Evolutionary conservation across 2,329 filamentous ascomycete species (phyloP), one percentile per base, ranked within the genome.

Genomic region (Chaetomiaceae sp.): DNA sequence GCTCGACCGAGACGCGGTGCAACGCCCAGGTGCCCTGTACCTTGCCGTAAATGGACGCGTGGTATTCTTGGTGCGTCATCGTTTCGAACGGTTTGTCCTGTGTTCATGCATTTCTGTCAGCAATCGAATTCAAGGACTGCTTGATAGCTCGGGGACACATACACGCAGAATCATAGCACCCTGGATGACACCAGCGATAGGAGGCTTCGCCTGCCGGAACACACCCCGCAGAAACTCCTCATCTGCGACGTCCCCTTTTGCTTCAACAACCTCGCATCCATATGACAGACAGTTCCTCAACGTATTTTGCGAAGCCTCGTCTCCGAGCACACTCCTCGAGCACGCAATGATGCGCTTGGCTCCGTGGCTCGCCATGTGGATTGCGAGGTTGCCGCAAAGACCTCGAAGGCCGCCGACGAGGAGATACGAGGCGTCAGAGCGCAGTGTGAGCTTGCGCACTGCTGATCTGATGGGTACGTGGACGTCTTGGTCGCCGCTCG

Each of bases 351-450:
- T 48, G n/a, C 68, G 57, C 2, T 55, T 56, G 0, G 69, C 70
- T 0, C 70, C 69, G 3, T 61, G 54, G 3, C 41, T 48, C 0
- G 66, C 66, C 39, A 72, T 53, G 39, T 66, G 62, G 0, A 65
- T 44, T 0, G 68, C 67, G 0, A 71, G 23, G 34, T 52, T 65
- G 1, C 66, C 64, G 37, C 70, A 69, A 12, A 68, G 48, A 6
- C 70, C 68, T 19, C 63, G 63, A 0, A 70, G 50, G 5, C 70
- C 69, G 13, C 70, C 69, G 0, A 68, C 62, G 9, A 72, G 61
- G 2, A 72, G 58, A 43, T 71, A 72, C 0, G 63, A 59, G 2
- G 41, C 60, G 33, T 67, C 56, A 0, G 50, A 13, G 2, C 50
- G 31, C 12, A 68, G 53, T 3, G 23, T 16, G 6, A 66, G 50